Evolutionary conservation across 169 alveolate genomes (phyloP), one percentile per base, ranked within the genome.

Genomic region (Plasmodium inui): DNA sequence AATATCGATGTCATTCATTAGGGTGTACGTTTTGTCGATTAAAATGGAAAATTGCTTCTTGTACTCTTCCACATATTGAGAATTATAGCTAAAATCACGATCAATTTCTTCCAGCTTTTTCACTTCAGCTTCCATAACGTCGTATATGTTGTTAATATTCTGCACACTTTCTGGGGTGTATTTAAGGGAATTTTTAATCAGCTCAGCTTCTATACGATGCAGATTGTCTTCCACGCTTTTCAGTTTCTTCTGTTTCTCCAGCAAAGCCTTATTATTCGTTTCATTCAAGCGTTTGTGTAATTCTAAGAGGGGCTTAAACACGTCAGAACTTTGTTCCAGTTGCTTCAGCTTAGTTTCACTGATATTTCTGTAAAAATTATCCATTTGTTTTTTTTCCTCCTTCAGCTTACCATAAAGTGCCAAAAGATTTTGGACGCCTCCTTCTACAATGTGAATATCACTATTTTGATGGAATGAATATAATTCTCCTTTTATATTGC

Each of bases 241-340:
- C 17, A 78, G 61, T 61, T 78, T 53, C 50, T 78, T n/a, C 17
- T 78, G 44, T 37, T 14, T 78, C 28, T 78, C 84, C 84, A 78
- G 2, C 9, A 78, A 41, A 78, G 41, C 7, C 61, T 78, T 78
- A 53, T 78, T n/a, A 39, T 78, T 78, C 19, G 84, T n/a, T 19
- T 78, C 30, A 34, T 22, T 26, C 84, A 37, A 39, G 8, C 55
- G 7, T 12, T 37, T 41, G 50, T 78, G 84, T 34, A 78, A 28
- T 78, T 78, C 84, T 39, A 78, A 3, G 22, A 78, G 41, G 17
- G 84, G 84, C 32, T 78, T 78, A 41, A 78, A 78, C 22, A 37
- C 84, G n/a, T 37, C 84, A 78, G 71, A 4, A 41, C 44, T 78
- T 8, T 28, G 53, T 41, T 78, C 84, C n/a, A 78, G 39, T 78